phyloP scores from a whole-genome alignment of 2,329 filamentous ascomycete genomes.

The Neonectria punicea region DNA sequence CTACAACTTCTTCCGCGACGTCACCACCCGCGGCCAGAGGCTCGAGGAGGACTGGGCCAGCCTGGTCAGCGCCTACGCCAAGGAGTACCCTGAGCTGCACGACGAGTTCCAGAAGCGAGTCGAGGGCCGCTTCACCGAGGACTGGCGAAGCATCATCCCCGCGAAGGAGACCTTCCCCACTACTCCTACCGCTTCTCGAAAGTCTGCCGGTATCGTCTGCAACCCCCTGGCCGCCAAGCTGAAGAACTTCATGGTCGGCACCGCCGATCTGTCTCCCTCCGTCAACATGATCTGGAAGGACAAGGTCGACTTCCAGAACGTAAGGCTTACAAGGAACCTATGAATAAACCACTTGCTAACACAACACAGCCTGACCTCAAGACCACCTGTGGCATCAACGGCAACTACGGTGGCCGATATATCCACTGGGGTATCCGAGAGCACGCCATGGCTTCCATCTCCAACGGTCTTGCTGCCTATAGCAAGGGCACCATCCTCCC shows the following conservation, averaged over 20 bases:
- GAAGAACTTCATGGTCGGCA: slow-evolving; percentile 63
- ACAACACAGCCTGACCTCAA: slow-evolving; percentile 47
- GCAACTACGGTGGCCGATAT: slow-evolving; percentile 64
- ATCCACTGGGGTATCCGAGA: slow-evolving; percentile 71
- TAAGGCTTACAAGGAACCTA: slow-evolving; percentile 31
- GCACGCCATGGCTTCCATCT: slow-evolving; percentile 69
- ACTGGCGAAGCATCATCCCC: slow-evolving; percentile 62
- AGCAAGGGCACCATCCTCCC: slow-evolving; percentile 65
- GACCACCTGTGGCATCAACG: slow-evolving; percentile 61
- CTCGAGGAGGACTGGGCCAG: slow-evolving; percentile 59
- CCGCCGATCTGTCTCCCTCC: slow-evolving; percentile 63
- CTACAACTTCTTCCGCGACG: slow-evolving; percentile 61
- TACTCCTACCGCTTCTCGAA: slow-evolving; percentile 59
- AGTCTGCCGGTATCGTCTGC: slow-evolving; percentile 58
- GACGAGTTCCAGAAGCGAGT: slow-evolving; percentile 59
- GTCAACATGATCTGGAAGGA: slow-evolving; percentile 66
- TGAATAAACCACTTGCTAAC: background rate
- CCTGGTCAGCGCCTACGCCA: slow-evolving; percentile 54
- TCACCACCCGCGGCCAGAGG: slow-evolving; percentile 54
- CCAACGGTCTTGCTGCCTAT: slow-evolving; percentile 69
- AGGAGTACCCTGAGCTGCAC: slow-evolving; percentile 60
- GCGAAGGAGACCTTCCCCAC: slow-evolving; percentile 56
- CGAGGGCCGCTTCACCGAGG: slow-evolving; percentile 56
- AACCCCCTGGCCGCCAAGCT: slow-evolving; percentile 62
- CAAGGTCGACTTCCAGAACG: slow-evolving; percentile 61